A percentile compares a stretch with the other conserved stretches of the same genome.
phyloP scores from a whole-genome alignment of 768 basidiomycete species.

The Mycena maculata region DNA sequence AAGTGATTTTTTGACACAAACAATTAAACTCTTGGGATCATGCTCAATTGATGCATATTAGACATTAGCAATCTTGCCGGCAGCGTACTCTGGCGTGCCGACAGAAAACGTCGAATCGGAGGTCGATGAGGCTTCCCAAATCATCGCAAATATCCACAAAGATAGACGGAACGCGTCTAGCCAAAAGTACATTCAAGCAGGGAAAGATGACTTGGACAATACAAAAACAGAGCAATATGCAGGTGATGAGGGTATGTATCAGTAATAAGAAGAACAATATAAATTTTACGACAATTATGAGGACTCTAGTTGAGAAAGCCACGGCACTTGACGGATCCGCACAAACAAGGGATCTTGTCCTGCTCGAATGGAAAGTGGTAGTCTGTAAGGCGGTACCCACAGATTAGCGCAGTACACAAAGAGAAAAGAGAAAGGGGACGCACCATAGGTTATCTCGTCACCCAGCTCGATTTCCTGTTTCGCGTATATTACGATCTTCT shows the following conservation, averaged over 20 bases:
- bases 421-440: conserved; percentile 36
- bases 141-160: too few species aligned
- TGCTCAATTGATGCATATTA: too few species aligned
- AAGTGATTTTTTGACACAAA: too few species aligned
- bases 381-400: conserved; percentile 69
- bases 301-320: conserved; percentile 91
- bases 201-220: conserved; percentile 29
- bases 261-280: conserved; percentile 29
- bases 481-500: conserved; percentile 99
- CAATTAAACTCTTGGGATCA: too few species aligned
- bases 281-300: conserved; percentile 44
- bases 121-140: too few species aligned
- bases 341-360: conserved; percentile 95
- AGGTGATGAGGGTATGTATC: conserved; percentile 30
- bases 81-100: too few species aligned
- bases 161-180: too few species aligned
- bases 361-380: conserved; percentile 99
- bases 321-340: conserved; percentile 90
- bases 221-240: conserved; percentile 32
- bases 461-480: conserved; percentile 96
- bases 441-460: conserved; percentile 97
- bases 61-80: too few species aligned
- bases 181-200: background rate
- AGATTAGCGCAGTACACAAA: background rate
- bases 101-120: too few species aligned